Evolutionary conservation across 2,329 filamentous ascomycete species (phyloP).

Genomic region (Zymoseptoria pseudotritici): DNA sequence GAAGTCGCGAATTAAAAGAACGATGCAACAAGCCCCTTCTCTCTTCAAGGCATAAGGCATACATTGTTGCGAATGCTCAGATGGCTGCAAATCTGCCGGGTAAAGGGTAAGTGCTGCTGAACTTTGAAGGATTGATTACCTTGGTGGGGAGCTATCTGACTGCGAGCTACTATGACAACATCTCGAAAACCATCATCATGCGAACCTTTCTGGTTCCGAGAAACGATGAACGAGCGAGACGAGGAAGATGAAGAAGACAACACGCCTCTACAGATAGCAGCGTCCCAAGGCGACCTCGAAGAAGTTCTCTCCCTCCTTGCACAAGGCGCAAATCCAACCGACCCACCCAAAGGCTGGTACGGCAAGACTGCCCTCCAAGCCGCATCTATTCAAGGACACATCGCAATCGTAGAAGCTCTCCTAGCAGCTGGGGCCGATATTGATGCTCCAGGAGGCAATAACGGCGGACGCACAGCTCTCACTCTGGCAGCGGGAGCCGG

Average conservation of each 20-base stretch:
- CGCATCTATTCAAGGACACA: constrained; percentile 12
- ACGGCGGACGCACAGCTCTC: constrained; percentile 14
- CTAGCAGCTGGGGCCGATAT: constrained; percentile 11
- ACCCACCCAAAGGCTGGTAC: constrained; percentile 18
- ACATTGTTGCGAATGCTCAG: neutral
- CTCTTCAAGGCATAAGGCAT: neutral
- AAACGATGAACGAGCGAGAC: neutral
- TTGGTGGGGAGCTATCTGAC: neutral
- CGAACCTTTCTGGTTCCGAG: neutral
- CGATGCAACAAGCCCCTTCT: neutral
- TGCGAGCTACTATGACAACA: neutral
- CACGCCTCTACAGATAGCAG: constrained; percentile 16
- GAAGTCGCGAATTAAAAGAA: neutral
- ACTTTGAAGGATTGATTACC: no score
- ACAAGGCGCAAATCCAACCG: constrained; percentile 10
- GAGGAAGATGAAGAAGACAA: constrained; percentile 10
- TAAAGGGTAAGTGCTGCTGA: neutral
- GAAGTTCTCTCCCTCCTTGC: constrained; percentile 6
- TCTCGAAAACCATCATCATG: neutral
- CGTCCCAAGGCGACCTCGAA: constrained; percentile 6
- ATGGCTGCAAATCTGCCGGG: neutral
- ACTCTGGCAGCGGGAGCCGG: constrained; percentile 14
- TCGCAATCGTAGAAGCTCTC: constrained; percentile 11
- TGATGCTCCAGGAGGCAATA: constrained; percentile 16
- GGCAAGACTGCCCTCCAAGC: constrained; percentile 21